These are phyloP conservation scores for Sphagnurus paluster DNA, from an alignment of 1,284 basidiomycete species.

Conservation along the genomic window DNA sequence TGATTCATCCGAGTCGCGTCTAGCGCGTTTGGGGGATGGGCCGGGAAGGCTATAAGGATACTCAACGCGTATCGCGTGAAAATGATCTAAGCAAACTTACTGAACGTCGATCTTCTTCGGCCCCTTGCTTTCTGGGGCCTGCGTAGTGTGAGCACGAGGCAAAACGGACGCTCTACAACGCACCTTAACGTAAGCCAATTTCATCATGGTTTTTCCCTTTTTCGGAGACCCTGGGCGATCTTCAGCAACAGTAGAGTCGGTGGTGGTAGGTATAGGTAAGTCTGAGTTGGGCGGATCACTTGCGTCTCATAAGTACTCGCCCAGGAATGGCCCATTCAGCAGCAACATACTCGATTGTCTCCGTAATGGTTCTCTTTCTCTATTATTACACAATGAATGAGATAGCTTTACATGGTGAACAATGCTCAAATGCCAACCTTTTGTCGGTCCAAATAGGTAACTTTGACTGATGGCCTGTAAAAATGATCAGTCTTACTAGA, in stretches of 20 bases:
- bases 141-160: not conserved
- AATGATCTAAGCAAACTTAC: conserved; percentile 30
- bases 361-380: conserved; percentile 23
- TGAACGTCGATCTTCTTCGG: conserved; percentile 43
- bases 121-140: conserved; percentile 22
- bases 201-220: conserved; percentile 4
- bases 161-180: not conserved
- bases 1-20: conserved; percentile 30
- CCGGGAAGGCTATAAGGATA: conserved; percentile 26
- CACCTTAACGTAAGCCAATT: conserved; percentile 11
- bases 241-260: conserved; percentile 1
- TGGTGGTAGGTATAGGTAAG: conserved; percentile 9
- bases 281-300: conserved; percentile 14
- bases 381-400: conserved; percentile 15
- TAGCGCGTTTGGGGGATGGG: conserved; percentile 30
- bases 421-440: conserved; percentile 34
- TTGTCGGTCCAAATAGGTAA: conserved; percentile 41
- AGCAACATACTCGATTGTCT: conserved; percentile 22
- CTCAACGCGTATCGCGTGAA: not conserved
- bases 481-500: conserved; percentile 3
- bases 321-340: not conserved
- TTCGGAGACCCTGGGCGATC: not conserved
- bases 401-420: conserved; percentile 6
- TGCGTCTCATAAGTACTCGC: conserved; percentile 3
- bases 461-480: conserved; percentile 30